phyloP scores from a whole-genome alignment of 192 early-diverging fungal species.

The Thamnidium elegans region DNA sequence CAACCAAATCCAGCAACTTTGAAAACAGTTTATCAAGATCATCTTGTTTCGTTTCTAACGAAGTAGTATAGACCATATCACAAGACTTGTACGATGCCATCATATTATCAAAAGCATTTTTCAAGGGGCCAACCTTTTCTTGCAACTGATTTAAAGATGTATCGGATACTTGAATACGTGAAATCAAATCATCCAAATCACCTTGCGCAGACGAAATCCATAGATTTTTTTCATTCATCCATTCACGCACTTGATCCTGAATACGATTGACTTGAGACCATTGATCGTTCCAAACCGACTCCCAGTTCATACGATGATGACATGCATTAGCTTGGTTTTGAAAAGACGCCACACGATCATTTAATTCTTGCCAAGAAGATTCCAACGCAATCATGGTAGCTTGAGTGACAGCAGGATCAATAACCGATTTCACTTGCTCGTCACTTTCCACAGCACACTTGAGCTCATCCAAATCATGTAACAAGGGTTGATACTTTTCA shows the following conservation, averaged over 20 bases:
- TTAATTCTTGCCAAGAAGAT: neutral
- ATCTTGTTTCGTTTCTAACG: neutral
- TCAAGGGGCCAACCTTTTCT: neutral
- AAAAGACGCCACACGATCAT: neutral
- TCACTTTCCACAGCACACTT: neutral
- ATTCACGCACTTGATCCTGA: constrained; percentile 13
- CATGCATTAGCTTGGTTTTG: neutral
- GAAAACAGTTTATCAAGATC: constrained; percentile 1
- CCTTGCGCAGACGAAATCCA: constrained; percentile 1
- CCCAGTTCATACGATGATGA: neutral
- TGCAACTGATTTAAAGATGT: no score
- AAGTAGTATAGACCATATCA: neutral
- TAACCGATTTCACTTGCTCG: neutral
- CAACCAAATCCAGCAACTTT: neutral
- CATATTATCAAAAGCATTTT: neutral
- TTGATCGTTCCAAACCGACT: neutral
- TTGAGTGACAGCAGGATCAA: neutral
- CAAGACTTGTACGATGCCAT: no score
- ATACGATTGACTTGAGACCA: neutral
- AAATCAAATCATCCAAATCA: no score
- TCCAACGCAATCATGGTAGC: neutral
- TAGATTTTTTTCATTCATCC: constrained; percentile 18
- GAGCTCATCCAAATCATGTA: neutral
- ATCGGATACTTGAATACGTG: no score
- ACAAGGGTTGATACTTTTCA: no score